These are phyloP conservation scores for Emericellopsis cladophorae DNA, from an alignment of 2,329 filamentous ascomycete species.

Conservation along the genomic window DNA sequence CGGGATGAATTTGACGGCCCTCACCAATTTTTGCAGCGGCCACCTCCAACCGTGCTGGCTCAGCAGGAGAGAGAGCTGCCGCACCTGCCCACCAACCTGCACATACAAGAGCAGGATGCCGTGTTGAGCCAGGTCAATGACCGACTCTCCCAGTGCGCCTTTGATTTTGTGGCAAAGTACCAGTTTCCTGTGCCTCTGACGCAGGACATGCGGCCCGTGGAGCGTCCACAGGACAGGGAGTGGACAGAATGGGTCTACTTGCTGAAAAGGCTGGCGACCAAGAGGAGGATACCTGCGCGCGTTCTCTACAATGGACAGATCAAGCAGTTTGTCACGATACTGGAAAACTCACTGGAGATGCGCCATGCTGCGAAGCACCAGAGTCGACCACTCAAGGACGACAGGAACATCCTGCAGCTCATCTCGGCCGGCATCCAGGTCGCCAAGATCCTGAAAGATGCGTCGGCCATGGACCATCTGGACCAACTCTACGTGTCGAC, in stretches of 20 bases:
- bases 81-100: slow-evolving; percentile 69
- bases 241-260: slow-evolving; percentile 92
- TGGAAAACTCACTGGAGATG: slow-evolving; percentile 85
- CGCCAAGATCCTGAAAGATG: slow-evolving; percentile 76
- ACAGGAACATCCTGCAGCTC: slow-evolving; percentile 76
- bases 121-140: slow-evolving; percentile 75
- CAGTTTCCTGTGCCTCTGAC: slow-evolving; percentile 81
- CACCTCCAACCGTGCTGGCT: slow-evolving; percentile 57
- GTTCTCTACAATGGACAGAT: slow-evolving; percentile 84
- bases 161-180: slow-evolving; percentile 83
- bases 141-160: slow-evolving; percentile 72
- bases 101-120: slow-evolving; percentile 73
- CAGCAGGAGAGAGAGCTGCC: slow-evolving; percentile 71
- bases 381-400: slow-evolving; percentile 72
- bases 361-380: slow-evolving; percentile 75
- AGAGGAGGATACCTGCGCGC: slow-evolving; percentile 70
- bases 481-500: slow-evolving; percentile 73
- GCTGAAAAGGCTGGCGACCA: slow-evolving; percentile 73
- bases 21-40: slow-evolving; percentile 67
- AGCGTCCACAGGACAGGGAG: slow-evolving; percentile 64
- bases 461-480: slow-evolving; percentile 69
- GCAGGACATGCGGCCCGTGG: slow-evolving; percentile 67
- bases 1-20: slow-evolving; percentile 84
- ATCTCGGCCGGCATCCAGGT: slow-evolving; percentile 82
- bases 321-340: slow-evolving; percentile 77